Evolutionary conservation across 176 grass and related monocot genomes (phyloP).

Genomic region (Aegilops speltoides): DNA sequence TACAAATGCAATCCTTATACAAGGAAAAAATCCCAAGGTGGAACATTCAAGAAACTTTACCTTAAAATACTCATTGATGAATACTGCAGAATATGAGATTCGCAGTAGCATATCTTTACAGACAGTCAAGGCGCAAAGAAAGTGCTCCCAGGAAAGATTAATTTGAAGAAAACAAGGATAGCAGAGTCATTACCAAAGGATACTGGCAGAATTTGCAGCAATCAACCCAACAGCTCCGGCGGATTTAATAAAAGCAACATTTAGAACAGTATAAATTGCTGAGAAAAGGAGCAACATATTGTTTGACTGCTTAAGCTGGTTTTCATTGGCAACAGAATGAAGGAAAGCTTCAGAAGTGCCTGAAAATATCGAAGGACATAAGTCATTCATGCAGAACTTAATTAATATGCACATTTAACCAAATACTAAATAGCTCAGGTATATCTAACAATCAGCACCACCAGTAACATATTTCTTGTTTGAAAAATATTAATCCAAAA

Average conservation of each 20-base stretch:
- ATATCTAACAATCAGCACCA: not conserved
- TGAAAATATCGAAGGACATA: constrained; percentile 34
- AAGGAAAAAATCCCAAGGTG: not conserved
- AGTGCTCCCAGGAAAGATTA: not conserved
- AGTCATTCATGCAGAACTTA: not conserved
- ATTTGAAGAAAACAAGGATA: constrained; percentile 9
- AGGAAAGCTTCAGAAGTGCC: constrained; percentile 95
- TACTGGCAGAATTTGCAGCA: constrained; percentile 91
- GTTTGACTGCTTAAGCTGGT: constrained; percentile 87
- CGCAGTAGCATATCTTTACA: constrained; percentile 82
- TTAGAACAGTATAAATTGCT: constrained; percentile 77
- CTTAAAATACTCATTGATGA: constrained; percentile 92
- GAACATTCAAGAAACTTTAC: constrained; percentile 41
- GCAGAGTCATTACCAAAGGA: constrained; percentile 49
- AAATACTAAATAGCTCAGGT: not conserved
- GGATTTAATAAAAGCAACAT: constrained; percentile 70
- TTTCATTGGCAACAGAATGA: constrained; percentile 91
- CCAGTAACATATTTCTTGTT: constrained; percentile 1
- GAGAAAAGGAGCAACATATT: constrained; percentile 85
- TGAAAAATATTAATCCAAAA: constrained; percentile 1
- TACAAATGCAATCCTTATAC: not conserved
- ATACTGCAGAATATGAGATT: constrained; percentile 73
- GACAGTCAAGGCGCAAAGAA: constrained; percentile 51
- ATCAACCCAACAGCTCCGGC: constrained; percentile 88
- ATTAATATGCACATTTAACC: not conserved